Evolutionary conservation across 495 filamentous ascomycete species (phyloP), one percentile per base, ranked within the genome.

Genomic region (Xylaria sp.): DNA sequence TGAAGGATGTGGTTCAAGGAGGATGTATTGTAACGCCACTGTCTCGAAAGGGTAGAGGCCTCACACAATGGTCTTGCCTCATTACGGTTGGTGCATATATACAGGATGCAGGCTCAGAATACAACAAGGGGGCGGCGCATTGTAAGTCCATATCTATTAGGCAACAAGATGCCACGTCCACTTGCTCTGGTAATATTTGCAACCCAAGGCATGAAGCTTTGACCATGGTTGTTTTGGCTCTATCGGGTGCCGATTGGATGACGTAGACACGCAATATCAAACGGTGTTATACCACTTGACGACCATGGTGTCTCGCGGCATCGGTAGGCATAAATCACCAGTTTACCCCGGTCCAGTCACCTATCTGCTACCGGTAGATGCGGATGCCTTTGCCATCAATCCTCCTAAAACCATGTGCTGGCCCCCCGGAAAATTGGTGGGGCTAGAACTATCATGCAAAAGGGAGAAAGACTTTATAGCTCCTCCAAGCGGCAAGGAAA

Each of bases 61-160:
- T 61, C 67, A n/a, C 44, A 24, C 67, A 41, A 53, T 52, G 21
- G 57, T 43, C 14, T 31, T 52, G 40, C 43, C 55, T 61, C 57
- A 53, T 67, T 24, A 53, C 61, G 21, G 52, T 68, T 29, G 66
- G 53, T 69, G 70, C 61, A 26, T 73, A 57, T 55, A 26, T 73
- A 57, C 71, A 65, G 61, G 53, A 71, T 46, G 62, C 40, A 64
- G 9, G 66, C 67, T 24, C 50, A 61, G 12, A 69, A 75, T 33
- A 11, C 7, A 33, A 31, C 15, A 52, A 33, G 67, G 57, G 57
- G 43, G 57, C 41, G 41, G 67, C 41, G 50, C 67, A 48, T 21
- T 68, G 53, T 35, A 58, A 15, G 35, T n/a, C 17, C 29, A 35
- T 58, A 31, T 35, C 53, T 1, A 58, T 35, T 19, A 58, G 53